Evolutionary conservation across 495 filamentous ascomycete genomes (phyloP).

Genomic region (Geoglossum glabrum): DNA sequence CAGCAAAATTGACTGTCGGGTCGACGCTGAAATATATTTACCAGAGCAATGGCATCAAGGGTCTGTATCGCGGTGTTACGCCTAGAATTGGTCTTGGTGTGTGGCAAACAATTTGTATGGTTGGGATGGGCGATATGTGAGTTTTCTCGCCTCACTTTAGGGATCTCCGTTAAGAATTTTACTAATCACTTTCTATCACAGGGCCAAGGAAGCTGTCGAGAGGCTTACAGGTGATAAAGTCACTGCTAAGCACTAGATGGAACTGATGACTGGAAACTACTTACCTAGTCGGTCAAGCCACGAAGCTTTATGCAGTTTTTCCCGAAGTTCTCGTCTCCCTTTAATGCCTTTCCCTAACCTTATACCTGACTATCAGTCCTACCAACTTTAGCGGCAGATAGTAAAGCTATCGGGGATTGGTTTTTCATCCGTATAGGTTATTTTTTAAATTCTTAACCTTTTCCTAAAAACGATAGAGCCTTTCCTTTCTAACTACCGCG

Average conservation of each 20-base stretch:
- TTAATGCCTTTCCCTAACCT: too few relatives aligned
- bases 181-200: constrained; percentile 21
- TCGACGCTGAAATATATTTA: constrained; percentile 92
- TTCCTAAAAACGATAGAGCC: background rate
- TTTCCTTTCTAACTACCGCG: too few relatives aligned
- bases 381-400: too few relatives aligned
- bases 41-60: constrained; percentile 65
- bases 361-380: too few relatives aligned
- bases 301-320: too few relatives aligned
- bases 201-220: constrained; percentile 93
- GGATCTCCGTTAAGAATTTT: background rate
- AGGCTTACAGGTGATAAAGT: constrained; percentile 86
- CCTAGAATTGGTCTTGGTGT: constrained; percentile 86
- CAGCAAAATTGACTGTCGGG: constrained; percentile 93
- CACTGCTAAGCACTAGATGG: constrained; percentile 73
- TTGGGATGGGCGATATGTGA: constrained; percentile 96
- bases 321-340: too few relatives aligned
- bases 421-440: too few relatives aligned
- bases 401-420: too few relatives aligned
- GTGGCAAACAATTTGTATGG: constrained; percentile 99
- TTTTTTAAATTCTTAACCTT: background rate
- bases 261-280: background rate
- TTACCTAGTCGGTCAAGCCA: background rate
- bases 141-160: constrained; percentile 22
- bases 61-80: constrained; percentile 86